Conservation (phyloP, 1,284 basidiomycete species). For the Moesziomyces antarcticus region DNA sequence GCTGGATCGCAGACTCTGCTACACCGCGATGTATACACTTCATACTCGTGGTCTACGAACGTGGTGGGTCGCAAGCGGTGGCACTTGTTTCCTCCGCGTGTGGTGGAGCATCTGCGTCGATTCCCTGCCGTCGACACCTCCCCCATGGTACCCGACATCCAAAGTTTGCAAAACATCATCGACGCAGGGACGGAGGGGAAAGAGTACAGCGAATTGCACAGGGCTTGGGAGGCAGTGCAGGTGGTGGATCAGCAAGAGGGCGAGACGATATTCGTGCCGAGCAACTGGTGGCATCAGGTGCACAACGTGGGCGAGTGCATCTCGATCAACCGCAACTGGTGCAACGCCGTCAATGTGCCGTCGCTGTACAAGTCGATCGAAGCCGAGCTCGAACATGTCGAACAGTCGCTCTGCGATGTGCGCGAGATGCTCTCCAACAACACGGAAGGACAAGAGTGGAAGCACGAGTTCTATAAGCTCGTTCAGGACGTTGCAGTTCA, state of each 20-base stretch:
- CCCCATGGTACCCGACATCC: constrained; percentile 45
- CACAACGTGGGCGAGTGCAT: constrained; percentile 64
- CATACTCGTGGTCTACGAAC: constrained; percentile 74
- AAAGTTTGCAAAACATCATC: not conserved
- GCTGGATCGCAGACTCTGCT: constrained; percentile 44
- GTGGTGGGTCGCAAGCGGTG: constrained; percentile 72
- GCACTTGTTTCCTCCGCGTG: constrained; percentile 71
- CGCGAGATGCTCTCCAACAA: constrained; percentile 66
- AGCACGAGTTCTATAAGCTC: constrained; percentile 41
- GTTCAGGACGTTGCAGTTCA: constrained; percentile 54
- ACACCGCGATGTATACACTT: constrained; percentile 69
- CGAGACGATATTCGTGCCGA: constrained; percentile 64
- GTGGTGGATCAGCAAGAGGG: constrained; percentile 24
- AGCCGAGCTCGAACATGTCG: constrained; percentile 68
- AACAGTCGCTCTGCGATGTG: constrained; percentile 70
- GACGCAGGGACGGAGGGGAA: not conserved
- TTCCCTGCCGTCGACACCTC: constrained; percentile 59
- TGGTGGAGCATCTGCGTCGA: constrained; percentile 62
- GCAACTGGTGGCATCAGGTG: constrained; percentile 66
- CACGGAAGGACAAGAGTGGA: constrained; percentile 23
- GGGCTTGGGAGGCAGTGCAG: constrained; percentile 19
- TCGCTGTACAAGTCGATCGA: constrained; percentile 70
- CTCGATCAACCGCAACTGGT: constrained; percentile 69
- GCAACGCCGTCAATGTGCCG: constrained; percentile 70
- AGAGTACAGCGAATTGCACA: constrained; percentile 7